phyloP scores from a whole-genome alignment of 495 filamentous ascomycete genomes.

The Talaromyces thailandensis region DNA sequence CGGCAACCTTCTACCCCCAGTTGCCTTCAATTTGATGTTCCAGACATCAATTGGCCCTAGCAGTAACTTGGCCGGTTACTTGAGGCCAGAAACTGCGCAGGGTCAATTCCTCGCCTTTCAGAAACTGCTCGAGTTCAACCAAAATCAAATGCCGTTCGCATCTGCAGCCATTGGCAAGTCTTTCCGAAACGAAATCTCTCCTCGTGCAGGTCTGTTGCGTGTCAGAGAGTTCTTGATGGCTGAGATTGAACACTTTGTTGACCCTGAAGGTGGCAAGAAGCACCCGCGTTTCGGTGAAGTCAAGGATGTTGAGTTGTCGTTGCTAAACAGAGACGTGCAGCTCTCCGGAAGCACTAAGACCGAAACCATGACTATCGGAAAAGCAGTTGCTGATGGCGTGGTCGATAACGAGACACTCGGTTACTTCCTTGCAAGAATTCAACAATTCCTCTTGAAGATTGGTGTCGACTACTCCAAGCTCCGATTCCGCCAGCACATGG shows the following conservation, averaged over 20 bases:
- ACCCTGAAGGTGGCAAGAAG: conserved; percentile 63
- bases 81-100: conserved; percentile 61
- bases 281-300: conserved; percentile 57
- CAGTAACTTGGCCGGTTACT: conserved; percentile 52
- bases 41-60: conserved; percentile 61
- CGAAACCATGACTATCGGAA: conserved; percentile 52
- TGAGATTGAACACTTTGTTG: conserved; percentile 67
- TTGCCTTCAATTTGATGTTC: conserved; percentile 71
- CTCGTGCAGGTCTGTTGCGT: conserved; percentile 55
- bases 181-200: conserved; percentile 67
- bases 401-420: conserved; percentile 85
- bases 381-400: conserved; percentile 57
- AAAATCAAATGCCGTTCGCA: conserved; percentile 62
- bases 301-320: conserved; percentile 49
- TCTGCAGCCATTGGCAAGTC: conserved; percentile 71
- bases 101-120: conserved; percentile 61
- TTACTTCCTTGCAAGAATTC: conserved; percentile 76
- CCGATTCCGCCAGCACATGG: conserved; percentile 80
- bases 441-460: conserved; percentile 60
- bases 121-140: conserved; percentile 64
- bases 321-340: conserved; percentile 66
- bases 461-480: conserved; percentile 64
- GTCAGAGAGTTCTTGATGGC: conserved; percentile 70
- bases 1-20: conserved; percentile 51
- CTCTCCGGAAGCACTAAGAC: conserved; percentile 56